Evolutionary conservation across 805 yeast species (phyloP).

Genomic region (Lipomyces sp.): DNA sequence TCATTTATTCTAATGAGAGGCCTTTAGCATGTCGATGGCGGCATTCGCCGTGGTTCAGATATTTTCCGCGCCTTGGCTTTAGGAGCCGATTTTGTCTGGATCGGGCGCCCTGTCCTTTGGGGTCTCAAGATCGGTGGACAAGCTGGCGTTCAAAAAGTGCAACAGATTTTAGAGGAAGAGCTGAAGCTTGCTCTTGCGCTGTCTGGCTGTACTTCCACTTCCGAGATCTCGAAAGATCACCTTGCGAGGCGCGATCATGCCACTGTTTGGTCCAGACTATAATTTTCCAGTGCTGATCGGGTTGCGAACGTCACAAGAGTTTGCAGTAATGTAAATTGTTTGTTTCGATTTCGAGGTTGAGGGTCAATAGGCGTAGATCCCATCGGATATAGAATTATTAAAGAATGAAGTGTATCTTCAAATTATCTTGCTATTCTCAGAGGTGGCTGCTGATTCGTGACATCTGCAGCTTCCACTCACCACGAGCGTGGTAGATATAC

Average conservation of each 20-base stretch:
- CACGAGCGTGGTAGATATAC: too few relatives aligned
- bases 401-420: too few relatives aligned
- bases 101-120: slow-evolving; percentile 65
- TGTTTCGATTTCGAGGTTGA: too few relatives aligned
- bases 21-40: slow-evolving; percentile 58
- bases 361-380: too few relatives aligned
- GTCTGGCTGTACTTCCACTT: slow-evolving; percentile 11
- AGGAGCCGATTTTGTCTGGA: slow-evolving; percentile 65
- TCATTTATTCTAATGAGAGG: background rate
- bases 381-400: too few relatives aligned
- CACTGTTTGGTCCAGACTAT: slow-evolving; percentile 1
- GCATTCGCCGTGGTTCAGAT: slow-evolving; percentile 65
- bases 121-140: slow-evolving; percentile 69
- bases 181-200: slow-evolving; percentile 30
- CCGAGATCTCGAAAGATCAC: slow-evolving; percentile 13
- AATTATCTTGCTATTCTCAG: too few relatives aligned
- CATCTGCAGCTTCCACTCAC: too few relatives aligned
- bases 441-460: too few relatives aligned
- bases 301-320: too few relatives aligned
- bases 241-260: background rate
- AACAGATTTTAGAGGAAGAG: slow-evolving; percentile 29
- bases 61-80: slow-evolving; percentile 62
- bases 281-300: background rate
- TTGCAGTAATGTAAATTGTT: too few relatives aligned
- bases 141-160: slow-evolving; percentile 50